phyloP scores from a whole-genome alignment of 2,329 filamentous ascomycete species.

The Sclerotinia spermophila region DNA sequence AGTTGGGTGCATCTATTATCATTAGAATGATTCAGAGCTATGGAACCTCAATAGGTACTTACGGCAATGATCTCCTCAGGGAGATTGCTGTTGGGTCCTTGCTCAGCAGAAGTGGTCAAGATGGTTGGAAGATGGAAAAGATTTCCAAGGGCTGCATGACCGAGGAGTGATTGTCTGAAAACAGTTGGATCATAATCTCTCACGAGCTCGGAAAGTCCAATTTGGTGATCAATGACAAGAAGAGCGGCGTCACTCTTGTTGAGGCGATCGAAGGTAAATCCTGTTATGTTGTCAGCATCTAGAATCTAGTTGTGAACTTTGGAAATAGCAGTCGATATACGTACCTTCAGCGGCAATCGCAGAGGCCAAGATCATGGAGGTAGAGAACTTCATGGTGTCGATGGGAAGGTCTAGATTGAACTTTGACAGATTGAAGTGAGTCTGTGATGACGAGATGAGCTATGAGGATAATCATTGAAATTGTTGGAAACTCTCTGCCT shows the following conservation, averaged over 20 bases:
- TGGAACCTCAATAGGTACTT: not conserved
- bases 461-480: not conserved
- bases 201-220: conserved; percentile 55
- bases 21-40: not conserved
- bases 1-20: conserved; percentile 53
- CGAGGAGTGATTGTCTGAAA: conserved; percentile 64
- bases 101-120: conserved; percentile 66
- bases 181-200: conserved; percentile 64
- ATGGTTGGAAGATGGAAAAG: conserved; percentile 66
- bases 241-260: conserved; percentile 45
- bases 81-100: conserved; percentile 64
- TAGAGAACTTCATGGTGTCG: conserved; percentile 32
- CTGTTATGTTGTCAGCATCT: conserved; percentile 11
- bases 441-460: not conserved
- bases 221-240: conserved; percentile 57
- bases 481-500: not conserved
- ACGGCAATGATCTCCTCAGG: conserved; percentile 62
- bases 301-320: not conserved
- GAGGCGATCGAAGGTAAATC: conserved; percentile 36
- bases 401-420: not conserved
- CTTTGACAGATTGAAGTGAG: not conserved
- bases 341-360: conserved; percentile 25
- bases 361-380: conserved; percentile 20
- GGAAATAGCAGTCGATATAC: conserved; percentile 16
- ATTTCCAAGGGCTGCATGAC: conserved; percentile 62